Conservation (phyloP, 371 early-diverging fungal species). For the Mortierella sp. region DNA sequence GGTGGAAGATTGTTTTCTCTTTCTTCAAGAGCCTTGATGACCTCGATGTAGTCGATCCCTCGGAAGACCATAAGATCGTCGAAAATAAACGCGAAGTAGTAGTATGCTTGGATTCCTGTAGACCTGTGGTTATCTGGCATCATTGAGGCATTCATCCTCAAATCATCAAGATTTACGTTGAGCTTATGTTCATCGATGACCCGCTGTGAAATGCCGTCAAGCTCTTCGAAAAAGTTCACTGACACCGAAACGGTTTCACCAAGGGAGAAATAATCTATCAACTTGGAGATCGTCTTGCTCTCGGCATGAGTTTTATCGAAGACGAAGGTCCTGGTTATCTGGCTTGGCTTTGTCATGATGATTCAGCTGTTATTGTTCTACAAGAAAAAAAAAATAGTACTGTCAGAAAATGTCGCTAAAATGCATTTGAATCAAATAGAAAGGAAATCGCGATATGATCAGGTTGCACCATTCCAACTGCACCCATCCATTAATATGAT, state of each 20-base stretch:
- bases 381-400: too few relatives aligned
- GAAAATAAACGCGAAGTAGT: neutral
- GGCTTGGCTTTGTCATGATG: too few relatives aligned
- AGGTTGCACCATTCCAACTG: too few relatives aligned
- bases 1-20: neutral
- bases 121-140: constrained; percentile 1
- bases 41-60: neutral
- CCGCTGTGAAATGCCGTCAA: neutral
- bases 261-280: neutral
- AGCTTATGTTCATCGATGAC: neutral
- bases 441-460: too few relatives aligned
- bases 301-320: neutral
- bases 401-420: too few relatives aligned
- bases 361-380: too few relatives aligned
- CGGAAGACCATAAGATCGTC: neutral
- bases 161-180: neutral
- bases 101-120: neutral
- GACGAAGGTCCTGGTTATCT: neutral
- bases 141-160: neutral
- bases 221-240: neutral
- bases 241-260: neutral
- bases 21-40: neutral
- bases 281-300: neutral
- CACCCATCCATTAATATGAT: too few relatives aligned
- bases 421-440: too few relatives aligned